A percentile compares a stretch with the other conserved stretches of the same genome.
Evolutionary conservation across 345 rosid genomes (phyloP).

Genomic region (Bruguiera parviflora): DNA sequence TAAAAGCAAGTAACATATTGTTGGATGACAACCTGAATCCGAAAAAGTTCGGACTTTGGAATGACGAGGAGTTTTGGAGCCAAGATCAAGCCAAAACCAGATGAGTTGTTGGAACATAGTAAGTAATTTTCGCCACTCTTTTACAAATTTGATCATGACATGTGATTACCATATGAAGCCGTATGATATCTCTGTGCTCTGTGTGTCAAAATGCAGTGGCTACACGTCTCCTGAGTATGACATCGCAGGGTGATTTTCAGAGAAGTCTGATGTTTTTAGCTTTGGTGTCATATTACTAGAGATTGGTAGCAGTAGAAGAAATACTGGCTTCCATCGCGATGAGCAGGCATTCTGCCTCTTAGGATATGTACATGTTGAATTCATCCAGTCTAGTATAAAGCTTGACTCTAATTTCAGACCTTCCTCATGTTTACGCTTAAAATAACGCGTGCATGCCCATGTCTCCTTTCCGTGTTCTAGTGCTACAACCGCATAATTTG

Average conservation of each 20-base stretch:
- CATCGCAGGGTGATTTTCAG: constrained; percentile 53
- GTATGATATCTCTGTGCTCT: not conserved
- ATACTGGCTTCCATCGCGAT: constrained; percentile 24
- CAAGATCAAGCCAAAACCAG: constrained; percentile 46
- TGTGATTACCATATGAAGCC: not conserved
- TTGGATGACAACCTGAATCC: constrained; percentile 50
- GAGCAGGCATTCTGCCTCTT: constrained; percentile 36
- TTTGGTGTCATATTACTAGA: constrained; percentile 65
- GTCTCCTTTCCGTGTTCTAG: too few species aligned
- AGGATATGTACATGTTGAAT: constrained; percentile 44
- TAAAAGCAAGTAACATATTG: constrained; percentile 61
- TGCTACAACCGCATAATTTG: too few species aligned
- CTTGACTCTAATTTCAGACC: not conserved
- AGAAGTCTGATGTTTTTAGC: constrained; percentile 69
- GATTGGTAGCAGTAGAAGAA: constrained; percentile 50
- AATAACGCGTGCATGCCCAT: too few species aligned
- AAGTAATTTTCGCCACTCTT: constrained; percentile 10
- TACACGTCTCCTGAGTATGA: constrained; percentile 83
- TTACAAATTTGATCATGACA: not conserved
- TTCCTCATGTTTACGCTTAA: not conserved
- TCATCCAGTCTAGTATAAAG: not conserved
- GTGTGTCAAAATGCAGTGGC: constrained; percentile 33
- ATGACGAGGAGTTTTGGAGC: constrained; percentile 55
- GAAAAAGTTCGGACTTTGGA: constrained; percentile 66
- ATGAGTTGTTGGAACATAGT: constrained; percentile 71